phyloP scores from a whole-genome alignment of 768 basidiomycete genomes.

The Coprinopsis marcescibilis region DNA sequence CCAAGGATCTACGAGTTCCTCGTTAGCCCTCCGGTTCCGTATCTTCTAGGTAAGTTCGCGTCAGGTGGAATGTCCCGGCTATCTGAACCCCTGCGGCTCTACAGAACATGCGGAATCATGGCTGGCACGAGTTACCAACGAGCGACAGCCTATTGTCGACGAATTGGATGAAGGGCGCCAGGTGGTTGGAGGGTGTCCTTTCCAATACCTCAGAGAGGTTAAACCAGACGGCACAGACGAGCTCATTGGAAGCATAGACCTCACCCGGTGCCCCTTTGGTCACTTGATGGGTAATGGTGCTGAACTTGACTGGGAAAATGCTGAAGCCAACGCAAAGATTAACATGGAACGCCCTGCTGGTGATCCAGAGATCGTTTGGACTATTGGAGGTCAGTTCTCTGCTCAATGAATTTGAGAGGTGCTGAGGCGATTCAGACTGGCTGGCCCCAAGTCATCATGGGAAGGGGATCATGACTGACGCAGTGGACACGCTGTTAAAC shows the following conservation, averaged over 20 bases:
- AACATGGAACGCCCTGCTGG: constrained; percentile 25
- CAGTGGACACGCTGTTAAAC: constrained; percentile 44
- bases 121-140: constrained; percentile 20
- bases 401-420: too few relatives aligned
- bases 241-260: constrained; percentile 43
- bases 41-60: constrained; percentile 30
- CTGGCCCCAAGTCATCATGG: constrained; percentile 57
- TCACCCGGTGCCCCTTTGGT: constrained; percentile 25
- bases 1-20: constrained; percentile 40
- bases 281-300: too few relatives aligned
- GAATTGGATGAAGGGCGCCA: constrained; percentile 20
- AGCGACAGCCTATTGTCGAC: constrained; percentile 25
- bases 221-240: constrained; percentile 48
- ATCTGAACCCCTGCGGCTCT: neutral
- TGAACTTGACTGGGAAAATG: too few relatives aligned
- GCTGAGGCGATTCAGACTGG: too few relatives aligned
- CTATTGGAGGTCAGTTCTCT: constrained; percentile 53
- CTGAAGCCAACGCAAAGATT: constrained; percentile 18
- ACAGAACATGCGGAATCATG: constrained; percentile 31
- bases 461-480: constrained; percentile 70
- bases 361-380: constrained; percentile 38
- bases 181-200: constrained; percentile 38
- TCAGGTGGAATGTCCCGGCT: too few relatives aligned
- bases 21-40: constrained; percentile 48
- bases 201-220: constrained; percentile 48